Evolutionary conservation across 2,329 filamentous ascomycete species (phyloP), one percentile per base, ranked within the genome.

Genomic region (Aspergillus fructus): DNA sequence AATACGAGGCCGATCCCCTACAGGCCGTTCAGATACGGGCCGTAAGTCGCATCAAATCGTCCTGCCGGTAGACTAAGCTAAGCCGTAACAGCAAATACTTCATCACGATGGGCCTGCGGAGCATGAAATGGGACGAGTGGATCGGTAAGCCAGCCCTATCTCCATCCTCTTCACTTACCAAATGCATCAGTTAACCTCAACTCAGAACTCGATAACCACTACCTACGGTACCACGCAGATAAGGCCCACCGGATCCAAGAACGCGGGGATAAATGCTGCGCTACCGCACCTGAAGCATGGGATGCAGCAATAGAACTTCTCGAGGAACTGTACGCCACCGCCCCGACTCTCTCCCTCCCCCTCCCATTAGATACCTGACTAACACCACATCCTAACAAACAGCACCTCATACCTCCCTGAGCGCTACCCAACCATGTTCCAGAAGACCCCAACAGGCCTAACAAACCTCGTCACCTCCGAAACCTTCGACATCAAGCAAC

Each of bases 141-240:
- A 91, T 93, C 67, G 77, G 75, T 76, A 57, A 54, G 34, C 63
- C 24, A 54, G 34, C 63, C 24, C 17, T 21, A n/a, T 27, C 43
- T 13, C 30, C 33, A 15, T 37, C 13, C 33, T 5, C 33, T 37
- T 17, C n/a, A 42, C 13, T 33, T 45, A 6, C 40, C 39, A 39
- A 12, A 40, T n/a, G 13, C 47, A 5, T n/a, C 43, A 12, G 42
- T 45, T 39, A 34, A 52, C 37, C 13, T 11, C n/a, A 9, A 13
- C 7, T 24, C 55, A 81, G 89, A 96, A 74, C 83, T 96, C 24
- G 91, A 96, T 74, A 93, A 89, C 68, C 83, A 93, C 47, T 96
- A 85, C 70, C 81, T 86, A 1, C 84, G 83, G 53, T 96, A 81
- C 70, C 90, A 96, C 73, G 81, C 81, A 33, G 83, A 88, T 62